These are phyloP conservation scores for Lyophyllum decastes DNA, from an alignment of 768 basidiomycete species.

Conservation along the genomic window DNA sequence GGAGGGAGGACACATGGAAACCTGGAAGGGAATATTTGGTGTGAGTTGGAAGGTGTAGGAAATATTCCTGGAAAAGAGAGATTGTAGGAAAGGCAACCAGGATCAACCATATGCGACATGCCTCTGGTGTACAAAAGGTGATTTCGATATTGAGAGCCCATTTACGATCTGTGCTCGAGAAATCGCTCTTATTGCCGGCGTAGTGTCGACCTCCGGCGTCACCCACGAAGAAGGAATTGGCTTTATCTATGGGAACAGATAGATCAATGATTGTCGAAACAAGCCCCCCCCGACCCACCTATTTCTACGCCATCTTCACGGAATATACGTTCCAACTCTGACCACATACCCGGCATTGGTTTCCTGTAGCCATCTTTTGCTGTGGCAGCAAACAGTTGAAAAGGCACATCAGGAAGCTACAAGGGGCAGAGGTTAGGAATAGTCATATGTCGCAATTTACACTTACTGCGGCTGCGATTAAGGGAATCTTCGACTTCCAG, in stretches of 20 bases:
- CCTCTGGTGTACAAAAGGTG: constrained; percentile 84
- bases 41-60: constrained; percentile 53
- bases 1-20: constrained; percentile 59
- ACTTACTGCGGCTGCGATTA: constrained; percentile 64
- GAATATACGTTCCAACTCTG: constrained; percentile 66
- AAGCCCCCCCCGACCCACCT: constrained; percentile 42
- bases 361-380: constrained; percentile 79
- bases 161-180: constrained; percentile 82
- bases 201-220: constrained; percentile 83
- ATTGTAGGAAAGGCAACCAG: neutral
- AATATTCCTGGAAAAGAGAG: constrained; percentile 64
- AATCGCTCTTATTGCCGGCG: constrained; percentile 52
- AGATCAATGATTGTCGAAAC: neutral
- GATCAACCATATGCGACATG: constrained; percentile 25
- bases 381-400: constrained; percentile 78
- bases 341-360: constrained; percentile 88
- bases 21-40: constrained; percentile 57
- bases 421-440: neutral
- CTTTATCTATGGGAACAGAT: constrained; percentile 53
- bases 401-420: constrained; percentile 74
- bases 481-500: constrained; percentile 79
- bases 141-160: constrained; percentile 79
- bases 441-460: neutral
- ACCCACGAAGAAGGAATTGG: constrained; percentile 76
- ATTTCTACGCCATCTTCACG: constrained; percentile 58